These are phyloP conservation scores for Fereydounia khargensis DNA, from an alignment of 1,284 basidiomycete genomes.

Conservation along the genomic window DNA sequence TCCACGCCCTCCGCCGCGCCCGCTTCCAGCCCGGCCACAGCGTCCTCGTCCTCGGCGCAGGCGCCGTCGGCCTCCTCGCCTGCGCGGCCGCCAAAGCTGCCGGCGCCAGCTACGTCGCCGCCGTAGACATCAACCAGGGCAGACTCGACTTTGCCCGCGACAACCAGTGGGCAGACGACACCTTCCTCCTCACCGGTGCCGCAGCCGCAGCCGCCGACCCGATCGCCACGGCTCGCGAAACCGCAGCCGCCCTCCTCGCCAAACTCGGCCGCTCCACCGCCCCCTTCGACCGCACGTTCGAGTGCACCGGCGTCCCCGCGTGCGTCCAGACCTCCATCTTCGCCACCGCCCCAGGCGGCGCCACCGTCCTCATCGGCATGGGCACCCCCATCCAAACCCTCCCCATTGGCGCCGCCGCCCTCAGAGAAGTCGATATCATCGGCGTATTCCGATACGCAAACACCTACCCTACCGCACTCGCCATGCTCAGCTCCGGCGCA, in stretches of 20 bases:
- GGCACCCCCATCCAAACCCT: constrained; percentile 71
- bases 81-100: constrained; percentile 60
- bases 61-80: constrained; percentile 85
- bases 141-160: constrained; percentile 29
- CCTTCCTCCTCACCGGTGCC: constrained; percentile 67
- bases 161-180: constrained; percentile 70
- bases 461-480: constrained; percentile 75
- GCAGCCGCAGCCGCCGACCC: constrained; percentile 63
- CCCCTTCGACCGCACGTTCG: constrained; percentile 87
- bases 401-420: constrained; percentile 76
- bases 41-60: constrained; percentile 84
- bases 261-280: constrained; percentile 10
- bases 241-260: constrained; percentile 51
- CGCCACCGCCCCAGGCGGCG: constrained; percentile 74
- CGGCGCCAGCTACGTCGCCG: constrained; percentile 43
- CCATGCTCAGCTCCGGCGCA: constrained; percentile 26
- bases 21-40: constrained; percentile 65
- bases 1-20: constrained; percentile 76
- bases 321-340: constrained; percentile 55
- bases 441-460: constrained; percentile 78
- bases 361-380: constrained; percentile 92
- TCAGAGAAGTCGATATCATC: constrained; percentile 87
- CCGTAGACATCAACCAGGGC: constrained; percentile 35
- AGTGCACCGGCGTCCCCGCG: constrained; percentile 87
- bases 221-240: constrained; percentile 57